Conservation (phyloP, 306 rosid genomes). For the Boehmeria nivea region DNA sequence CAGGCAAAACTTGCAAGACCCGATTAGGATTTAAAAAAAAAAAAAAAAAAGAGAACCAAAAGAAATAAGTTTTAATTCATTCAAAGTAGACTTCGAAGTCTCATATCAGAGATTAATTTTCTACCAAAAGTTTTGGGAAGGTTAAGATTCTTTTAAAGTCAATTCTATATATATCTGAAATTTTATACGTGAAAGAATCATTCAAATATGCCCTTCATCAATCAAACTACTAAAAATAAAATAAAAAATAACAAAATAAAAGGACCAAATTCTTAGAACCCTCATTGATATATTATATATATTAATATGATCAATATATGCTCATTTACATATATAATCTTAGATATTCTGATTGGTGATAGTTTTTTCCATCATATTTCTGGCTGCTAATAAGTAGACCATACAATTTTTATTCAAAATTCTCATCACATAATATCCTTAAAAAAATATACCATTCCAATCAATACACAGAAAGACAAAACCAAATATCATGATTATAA, state of each 20-base stretch:
- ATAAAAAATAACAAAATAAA: not conserved
- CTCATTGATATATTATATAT: not conserved
- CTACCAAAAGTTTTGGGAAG: not conserved
- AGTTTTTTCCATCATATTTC: not conserved
- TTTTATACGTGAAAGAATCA: not conserved
- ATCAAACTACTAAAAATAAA: no score
- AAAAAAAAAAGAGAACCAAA: not conserved
- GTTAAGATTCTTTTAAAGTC: conserved; percentile 18
- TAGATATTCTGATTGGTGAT: not conserved
- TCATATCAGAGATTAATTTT: not conserved
- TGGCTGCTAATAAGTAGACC: not conserved
- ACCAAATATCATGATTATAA: not conserved
- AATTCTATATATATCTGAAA: not conserved
- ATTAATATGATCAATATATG: not conserved
- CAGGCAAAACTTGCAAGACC: no score
- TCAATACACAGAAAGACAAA: not conserved
- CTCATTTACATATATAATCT: no score
- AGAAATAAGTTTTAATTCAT: not conserved
- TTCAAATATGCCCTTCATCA: no score
- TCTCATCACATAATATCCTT: not conserved
- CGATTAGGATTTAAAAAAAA: no score
- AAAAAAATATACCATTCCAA: not conserved
- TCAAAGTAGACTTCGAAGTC: not conserved
- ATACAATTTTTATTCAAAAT: not conserved
- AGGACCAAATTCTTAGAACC: not conserved